Evolutionary conservation across 768 basidiomycete species (phyloP).

Genomic region (Neoboletus magnificus): DNA sequence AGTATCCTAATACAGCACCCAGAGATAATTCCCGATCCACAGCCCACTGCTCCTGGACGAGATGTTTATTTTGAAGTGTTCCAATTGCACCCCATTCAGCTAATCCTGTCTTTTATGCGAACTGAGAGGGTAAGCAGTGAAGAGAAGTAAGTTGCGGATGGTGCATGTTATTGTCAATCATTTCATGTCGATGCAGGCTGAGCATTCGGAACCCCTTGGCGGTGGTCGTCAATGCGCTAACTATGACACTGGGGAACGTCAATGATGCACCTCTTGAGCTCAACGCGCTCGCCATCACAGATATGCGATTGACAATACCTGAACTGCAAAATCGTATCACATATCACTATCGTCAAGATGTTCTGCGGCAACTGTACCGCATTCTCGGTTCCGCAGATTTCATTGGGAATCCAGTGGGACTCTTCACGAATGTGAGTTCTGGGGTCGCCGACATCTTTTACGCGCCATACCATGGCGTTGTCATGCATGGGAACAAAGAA

Average conservation of each 20-base stretch:
- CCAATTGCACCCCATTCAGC: conserved; percentile 89
- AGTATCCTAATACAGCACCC: conserved; percentile 74
- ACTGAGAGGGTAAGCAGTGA: conserved; percentile 92
- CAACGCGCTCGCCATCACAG: conserved; percentile 92
- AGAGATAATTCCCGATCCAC: conserved; percentile 69
- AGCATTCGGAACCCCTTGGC: conserved; percentile 88
- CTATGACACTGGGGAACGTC: conserved; percentile 96
- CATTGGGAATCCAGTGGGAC: conserved; percentile 91
- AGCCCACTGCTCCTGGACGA: conserved; percentile 58
- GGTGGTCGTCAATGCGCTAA: conserved; percentile 89
- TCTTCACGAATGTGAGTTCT: conserved; percentile 97
- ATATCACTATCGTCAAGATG: conserved; percentile 92
- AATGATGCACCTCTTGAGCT: conserved; percentile 93
- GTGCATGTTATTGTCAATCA: background rate
- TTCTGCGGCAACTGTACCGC: conserved; percentile 90
- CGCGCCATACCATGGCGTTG: conserved; percentile 94
- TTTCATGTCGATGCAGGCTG: conserved; percentile 40
- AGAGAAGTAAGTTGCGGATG: conserved; percentile 68
- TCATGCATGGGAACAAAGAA: conserved; percentile 94
- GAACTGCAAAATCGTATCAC: conserved; percentile 81
- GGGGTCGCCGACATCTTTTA: conserved; percentile 99
- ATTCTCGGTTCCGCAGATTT: conserved; percentile 98
- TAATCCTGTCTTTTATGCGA: conserved; percentile 95
- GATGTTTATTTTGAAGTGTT: conserved; percentile 95
- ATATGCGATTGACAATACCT: conserved; percentile 83